Base-by-base conservation (phyloP, 2,329 filamentous ascomycete species). In the Claviceps sorghi region DNA sequence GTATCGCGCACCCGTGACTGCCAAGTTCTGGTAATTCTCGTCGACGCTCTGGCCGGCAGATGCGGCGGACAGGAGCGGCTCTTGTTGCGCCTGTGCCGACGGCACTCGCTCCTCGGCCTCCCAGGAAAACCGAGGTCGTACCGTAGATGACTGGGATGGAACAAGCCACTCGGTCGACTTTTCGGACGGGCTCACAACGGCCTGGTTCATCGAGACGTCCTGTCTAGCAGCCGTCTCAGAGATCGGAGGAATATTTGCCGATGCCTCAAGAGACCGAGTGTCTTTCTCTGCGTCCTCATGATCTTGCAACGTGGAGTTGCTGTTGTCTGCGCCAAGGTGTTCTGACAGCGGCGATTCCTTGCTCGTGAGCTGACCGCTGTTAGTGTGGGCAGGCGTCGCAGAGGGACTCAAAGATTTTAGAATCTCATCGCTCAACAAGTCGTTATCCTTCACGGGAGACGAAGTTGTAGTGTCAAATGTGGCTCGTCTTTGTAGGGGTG, bases 401-500 rank as follows among this genome's bases (percentile, higher is more conserved):
- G 70, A 62, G 0, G 82, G 76, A 52, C 75, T 82, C 2, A 90
- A 70, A 43, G 80, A 85, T 53, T 78, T 80, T 51, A 88, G 80
- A 52, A 90, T 90, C 59, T 90, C 86, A 54, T 87, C 83, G 30
- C 81, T 76, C 47, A 90, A 64, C 52, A 78, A 73, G 57, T 90
- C 86, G 59, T 78, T 88, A 60, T 88, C 84, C 57, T 83, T 79
- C 54, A 82, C 72, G 32, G 79, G 74, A 0, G 75, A 74, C 8
- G 73, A 72, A 10, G 73, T 72, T 10, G 68, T 61, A 0, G 74
- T 76, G 59, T 75, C 78, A 48, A 73, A 64, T 0, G 72, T 75
- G 7, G 67, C 62, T 29, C 69, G 66, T 3, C 73, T 68, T 51
- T 70, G 65, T 26, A 76, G 58, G 7, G 63, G 60, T 21, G 62